Evolutionary conservation across 257 asterid genomes (phyloP).

Genomic region (Pogostemon cablin): DNA sequence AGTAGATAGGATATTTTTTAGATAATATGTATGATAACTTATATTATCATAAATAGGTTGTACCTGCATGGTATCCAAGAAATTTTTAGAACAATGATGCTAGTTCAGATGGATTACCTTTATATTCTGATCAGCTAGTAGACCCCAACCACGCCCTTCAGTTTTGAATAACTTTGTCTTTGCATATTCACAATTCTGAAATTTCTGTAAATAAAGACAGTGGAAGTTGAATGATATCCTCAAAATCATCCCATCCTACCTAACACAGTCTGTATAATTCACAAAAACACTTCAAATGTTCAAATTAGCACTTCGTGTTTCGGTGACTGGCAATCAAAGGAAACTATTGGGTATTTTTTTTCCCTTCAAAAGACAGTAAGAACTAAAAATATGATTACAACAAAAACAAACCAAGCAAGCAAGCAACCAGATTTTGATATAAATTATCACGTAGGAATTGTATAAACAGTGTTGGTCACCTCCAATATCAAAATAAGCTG

Average conservation of each 20-base stretch:
- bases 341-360: background rate
- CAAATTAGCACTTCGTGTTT: background rate
- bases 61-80: slow-evolving; percentile 8
- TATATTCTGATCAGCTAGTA: slow-evolving; percentile 67
- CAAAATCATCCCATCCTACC: slow-evolving; percentile 20
- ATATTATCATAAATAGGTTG: slow-evolving; percentile 8
- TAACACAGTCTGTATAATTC: slow-evolving; percentile 20
- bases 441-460: background rate
- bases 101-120: slow-evolving; percentile 53
- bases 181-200: slow-evolving; percentile 79
- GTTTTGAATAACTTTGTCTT: slow-evolving; percentile 75
- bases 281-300: slow-evolving; percentile 9
- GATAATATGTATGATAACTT: slow-evolving; percentile 15
- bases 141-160: slow-evolving; percentile 98
- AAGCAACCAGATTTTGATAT: background rate
- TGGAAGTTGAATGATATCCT: slow-evolving; percentile 30
- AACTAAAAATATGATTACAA: slow-evolving; percentile 3
- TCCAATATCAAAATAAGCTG: slow-evolving; percentile 3
- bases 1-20: slow-evolving; percentile 23
- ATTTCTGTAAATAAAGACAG: slow-evolving; percentile 56
- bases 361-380: background rate
- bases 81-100: slow-evolving; percentile 20
- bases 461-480: slow-evolving; percentile 2
- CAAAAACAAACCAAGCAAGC: slow-evolving; percentile 17
- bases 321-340: background rate